Evolutionary conservation across 2,329 filamentous ascomycete species (phyloP), one percentile per base, ranked within the genome.

Genomic region (Pseudogymnoascus sp.): DNA sequence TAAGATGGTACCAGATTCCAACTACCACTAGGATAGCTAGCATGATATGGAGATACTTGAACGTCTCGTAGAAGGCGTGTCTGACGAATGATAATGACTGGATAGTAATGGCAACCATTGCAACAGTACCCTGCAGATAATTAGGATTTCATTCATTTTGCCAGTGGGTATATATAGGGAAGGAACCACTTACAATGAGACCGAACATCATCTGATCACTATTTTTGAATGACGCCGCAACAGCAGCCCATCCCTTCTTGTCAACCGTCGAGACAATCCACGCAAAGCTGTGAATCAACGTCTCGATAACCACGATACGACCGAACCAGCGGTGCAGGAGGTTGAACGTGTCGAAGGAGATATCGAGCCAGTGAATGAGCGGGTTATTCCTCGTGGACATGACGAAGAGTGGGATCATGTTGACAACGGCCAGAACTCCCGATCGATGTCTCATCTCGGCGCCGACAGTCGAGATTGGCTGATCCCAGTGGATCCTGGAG

Each of bases 341-440:
- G 76, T 92, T 93, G 80, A 90, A 92, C 0, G 88, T 91, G 73
- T 93, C 89, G 73, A 92, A 93, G 3, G 87, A 90, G 66, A 92
- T 85, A 65, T 85, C 85, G 61, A 90, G 80, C 66, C 89, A 78
- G 64, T 79, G 79, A 71, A 92, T 91, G 66, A 93, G 79, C 21
- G 88, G 88, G 75, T 92, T 92, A 77, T 92, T 92, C 68, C 89
- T 82, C 42, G 87, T 86, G 55, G 88, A 87, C 72, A 92, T 79
- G 59, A 92, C 74, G 74, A 92, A 89, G 3, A 92, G 78, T 1
- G 90, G 89, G 55, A 86, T 80, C 89, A 92, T 90, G 77, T 93
- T 93, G 72, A 90, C 83, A 42, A 86, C 83, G 5, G 88, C 76
- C 65, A 93, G 78, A 55, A 87, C 80, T 66, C 89, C 90, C 17